These are phyloP conservation scores for Ophioceras dolichostomum DNA, from an alignment of 2,329 filamentous ascomycete species.

Conservation along the genomic window DNA sequence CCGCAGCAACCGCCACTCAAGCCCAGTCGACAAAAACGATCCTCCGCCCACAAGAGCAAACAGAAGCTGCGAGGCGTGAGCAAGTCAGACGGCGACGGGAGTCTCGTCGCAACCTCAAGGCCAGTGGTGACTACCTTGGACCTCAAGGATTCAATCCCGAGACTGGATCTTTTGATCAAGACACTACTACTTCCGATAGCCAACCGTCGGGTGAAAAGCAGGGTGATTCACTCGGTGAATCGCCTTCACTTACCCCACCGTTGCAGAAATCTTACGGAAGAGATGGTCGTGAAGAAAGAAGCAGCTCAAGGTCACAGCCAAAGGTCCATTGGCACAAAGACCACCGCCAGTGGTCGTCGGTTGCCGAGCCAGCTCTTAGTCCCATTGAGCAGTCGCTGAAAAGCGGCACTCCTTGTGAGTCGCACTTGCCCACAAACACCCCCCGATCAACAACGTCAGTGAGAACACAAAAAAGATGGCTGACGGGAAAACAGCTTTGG, in stretches of 20 bases:
- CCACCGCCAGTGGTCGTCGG: conserved; percentile 37
- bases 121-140: conserved; percentile 45
- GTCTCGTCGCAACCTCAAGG: conserved; percentile 30
- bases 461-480: no score
- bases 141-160: conserved; percentile 45
- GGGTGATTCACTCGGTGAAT: no score
- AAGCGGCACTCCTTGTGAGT: conserved; percentile 7
- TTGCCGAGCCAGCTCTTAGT: conserved; percentile 34
- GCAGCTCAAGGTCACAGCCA: neutral
- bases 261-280: conserved; percentile 6
- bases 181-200: conserved; percentile 33
- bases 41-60: neutral
- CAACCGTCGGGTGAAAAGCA: conserved; percentile 2
- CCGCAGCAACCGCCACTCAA: no score
- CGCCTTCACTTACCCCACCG: no score
- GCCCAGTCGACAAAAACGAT: no score
- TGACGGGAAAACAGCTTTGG: no score
- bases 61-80: neutral
- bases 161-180: conserved; percentile 32
- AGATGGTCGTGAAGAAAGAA: conserved; percentile 9
- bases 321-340: conserved; percentile 29
- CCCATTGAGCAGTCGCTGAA: conserved; percentile 31
- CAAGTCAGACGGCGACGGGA: neutral
- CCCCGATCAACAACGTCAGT: no score
- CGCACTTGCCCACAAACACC: no score